Evolutionary conservation across 495 filamentous ascomycete genomes (phyloP), one percentile per base, ranked within the genome.

Genomic region (Penicillium paradoxum): DNA sequence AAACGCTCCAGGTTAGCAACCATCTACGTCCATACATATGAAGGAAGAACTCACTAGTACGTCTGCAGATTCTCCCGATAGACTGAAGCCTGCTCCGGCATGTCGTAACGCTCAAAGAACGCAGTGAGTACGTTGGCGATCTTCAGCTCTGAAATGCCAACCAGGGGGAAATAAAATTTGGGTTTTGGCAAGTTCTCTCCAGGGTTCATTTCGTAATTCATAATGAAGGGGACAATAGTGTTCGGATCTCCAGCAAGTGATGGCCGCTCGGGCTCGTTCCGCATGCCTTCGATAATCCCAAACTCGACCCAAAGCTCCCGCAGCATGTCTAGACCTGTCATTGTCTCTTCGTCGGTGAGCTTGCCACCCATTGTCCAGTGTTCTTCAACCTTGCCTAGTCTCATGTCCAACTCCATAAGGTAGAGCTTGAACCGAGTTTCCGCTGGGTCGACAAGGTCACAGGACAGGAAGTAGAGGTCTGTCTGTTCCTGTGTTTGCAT

Each of bases 401-500:
- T 45, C 42, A 45, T 45, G 8, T 45, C 42, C 3, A 45, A 30
- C 14, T 53, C 40, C 13, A 22, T 22, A 0, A 54, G 4, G 40
- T 58, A 58, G 5, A 58, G 4, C 27, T 58, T 58, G 46, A 51
- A 36, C 19, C 56, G 32, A 3, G 56, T 42, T 17, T 1, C 1
- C 13, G 42, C n/a, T 24, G 46, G 51, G 5, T 50, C 37, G 15
- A 54, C 40, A 1, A 54, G 46, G 27, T 58, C 55, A 13, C 44
- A 45, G 4, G 29, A 27, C 15, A 45, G 33, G 5, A 53, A 44
- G 30, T 53, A 57, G 4, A 53, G 36, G 15, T 57, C 42, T 30
- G 24, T 45, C n/a, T 45, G 25, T 3, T 2, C 15, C 8, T 45
- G 42, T 0, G 24, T 18, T 32, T 45, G 25, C 42, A 34, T 14